Evolutionary conservation across 352 stramenopile species (phyloP), one percentile per base, ranked within the genome.

Genomic region (Ophiocytium majus): DNA sequence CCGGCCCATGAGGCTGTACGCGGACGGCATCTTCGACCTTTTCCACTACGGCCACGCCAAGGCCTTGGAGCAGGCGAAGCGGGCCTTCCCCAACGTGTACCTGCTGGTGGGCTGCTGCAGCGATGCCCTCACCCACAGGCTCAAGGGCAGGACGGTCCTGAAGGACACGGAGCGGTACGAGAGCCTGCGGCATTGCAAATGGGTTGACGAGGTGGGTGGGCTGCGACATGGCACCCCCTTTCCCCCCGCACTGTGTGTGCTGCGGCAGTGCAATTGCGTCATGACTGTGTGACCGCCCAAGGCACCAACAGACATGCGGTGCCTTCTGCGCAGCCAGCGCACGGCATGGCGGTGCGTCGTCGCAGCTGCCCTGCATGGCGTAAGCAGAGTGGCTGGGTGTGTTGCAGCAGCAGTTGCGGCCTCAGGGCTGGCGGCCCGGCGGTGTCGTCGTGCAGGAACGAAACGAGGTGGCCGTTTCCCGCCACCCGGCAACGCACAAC

Each of bases 21-120:
- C 93, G 10, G 93, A 96, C 81, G 93, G 93, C 31, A 95, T 95
- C 83, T 96, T 96, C 85, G 92, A 96, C 87, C 89, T 96, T 32
- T 96, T 95, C 89, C 92, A 96, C 83, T 95, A 95, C 82, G 92
- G 93, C 37, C 93, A 96, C 89, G 92, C 93, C 0, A 86, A 90
- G 88, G 93, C 93, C 0, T 87, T 96, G 80, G 92, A 96, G 89
- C 93, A 96, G 86, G 94, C 92, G 82, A 95, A 96, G 81, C 89
- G 93, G 36, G 91, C 92, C 49, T 96, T 95, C 85, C 93, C 93
- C 35, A 94, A 96, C 89, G 91, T 92, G 66, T 93, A 92, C 84
- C 81, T 96, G 76, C 88, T 96, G 86, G 93, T 96, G n/a, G 93
- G 93, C 33, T 95, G 92, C 87, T 95, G 92, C 89, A 95, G 91